phyloP scores from a whole-genome alignment of 140 eudicot genomes.

The Senecio squalidus region DNA sequence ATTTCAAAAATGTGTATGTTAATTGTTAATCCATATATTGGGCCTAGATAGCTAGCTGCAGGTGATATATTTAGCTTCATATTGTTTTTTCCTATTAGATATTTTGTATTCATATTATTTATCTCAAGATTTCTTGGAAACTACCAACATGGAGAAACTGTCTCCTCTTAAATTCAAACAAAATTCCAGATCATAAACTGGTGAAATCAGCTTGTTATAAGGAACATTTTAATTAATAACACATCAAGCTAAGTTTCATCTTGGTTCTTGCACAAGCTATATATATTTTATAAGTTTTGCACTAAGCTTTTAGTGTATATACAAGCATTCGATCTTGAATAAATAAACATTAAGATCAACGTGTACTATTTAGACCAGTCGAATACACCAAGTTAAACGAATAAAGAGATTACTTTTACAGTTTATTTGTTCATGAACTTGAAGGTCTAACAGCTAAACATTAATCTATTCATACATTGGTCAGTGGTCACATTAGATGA shows the following conservation, averaged over 20 bases:
- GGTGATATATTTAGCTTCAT: background rate
- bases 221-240: conserved; percentile 9
- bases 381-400: background rate
- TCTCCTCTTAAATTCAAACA: conserved; percentile 15
- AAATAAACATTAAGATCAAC: background rate
- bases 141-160: conserved; percentile 33
- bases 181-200: conserved; percentile 2
- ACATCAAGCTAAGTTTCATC: background rate
- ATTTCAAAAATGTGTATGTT: background rate
- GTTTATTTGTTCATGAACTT: background rate
- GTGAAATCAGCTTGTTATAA: conserved; percentile 17
- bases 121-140: conserved; percentile 35
- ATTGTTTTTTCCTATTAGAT: background rate
- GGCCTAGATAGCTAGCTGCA: background rate
- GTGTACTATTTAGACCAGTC: background rate
- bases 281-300: background rate
- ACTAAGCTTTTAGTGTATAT: background rate
- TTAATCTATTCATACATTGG: no score
- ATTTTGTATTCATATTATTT: conserved; percentile 10
- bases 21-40: background rate
- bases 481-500: background rate
- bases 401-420: background rate
- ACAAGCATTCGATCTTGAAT: background rate
- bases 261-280: conserved; percentile 1
- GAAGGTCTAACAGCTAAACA: no score